Conservation (phyloP, 352 stramenopile genomes). For the Globisporangium okanoganense region DNA sequence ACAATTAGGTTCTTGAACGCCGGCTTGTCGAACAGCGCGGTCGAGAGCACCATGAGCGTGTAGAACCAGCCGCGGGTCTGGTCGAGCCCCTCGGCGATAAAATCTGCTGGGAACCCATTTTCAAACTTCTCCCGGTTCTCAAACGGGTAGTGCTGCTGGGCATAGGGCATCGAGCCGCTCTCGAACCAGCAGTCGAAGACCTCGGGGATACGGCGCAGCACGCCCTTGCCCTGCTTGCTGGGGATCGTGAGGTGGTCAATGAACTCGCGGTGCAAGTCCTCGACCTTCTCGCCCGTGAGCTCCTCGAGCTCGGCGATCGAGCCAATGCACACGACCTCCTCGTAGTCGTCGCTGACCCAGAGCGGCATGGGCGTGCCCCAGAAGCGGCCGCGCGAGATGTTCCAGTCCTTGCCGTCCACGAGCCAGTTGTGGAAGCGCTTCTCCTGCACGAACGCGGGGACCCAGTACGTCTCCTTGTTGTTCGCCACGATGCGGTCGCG, state of each 20-base stretch:
- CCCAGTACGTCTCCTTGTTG: slow-evolving; percentile 85
- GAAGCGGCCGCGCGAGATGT: slow-evolving; percentile 97
- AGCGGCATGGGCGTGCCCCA: slow-evolving; percentile 99
- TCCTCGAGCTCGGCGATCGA: slow-evolving; percentile 96
- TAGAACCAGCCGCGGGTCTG: slow-evolving; percentile 99
- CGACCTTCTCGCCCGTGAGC: slow-evolving; percentile 90
- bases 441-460: slow-evolving; percentile 94
- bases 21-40: slow-evolving; percentile 98
- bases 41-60: slow-evolving; percentile 99
- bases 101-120: slow-evolving; percentile 97
- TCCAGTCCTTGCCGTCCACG: slow-evolving; percentile 98
- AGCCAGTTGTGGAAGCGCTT: slow-evolving; percentile 99
- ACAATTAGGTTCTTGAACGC: slow-evolving; percentile 99
- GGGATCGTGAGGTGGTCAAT: slow-evolving; percentile 98
- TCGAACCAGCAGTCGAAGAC: slow-evolving; percentile 99
- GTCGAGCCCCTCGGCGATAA: slow-evolving; percentile 99
- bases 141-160: slow-evolving; percentile 99
- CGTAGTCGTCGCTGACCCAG: slow-evolving; percentile 97
- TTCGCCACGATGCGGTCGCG: slow-evolving; percentile 93
- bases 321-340: slow-evolving; percentile 97
- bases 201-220: slow-evolving; percentile 84
- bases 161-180: slow-evolving; percentile 99
- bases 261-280: slow-evolving; percentile 97
- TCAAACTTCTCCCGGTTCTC: slow-evolving; percentile 98
- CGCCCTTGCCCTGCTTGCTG: slow-evolving; percentile 89